These are phyloP conservation scores for Chamaenerion angustifolium DNA, from an alignment of 345 rosid genomes.

Conservation along the genomic window DNA sequence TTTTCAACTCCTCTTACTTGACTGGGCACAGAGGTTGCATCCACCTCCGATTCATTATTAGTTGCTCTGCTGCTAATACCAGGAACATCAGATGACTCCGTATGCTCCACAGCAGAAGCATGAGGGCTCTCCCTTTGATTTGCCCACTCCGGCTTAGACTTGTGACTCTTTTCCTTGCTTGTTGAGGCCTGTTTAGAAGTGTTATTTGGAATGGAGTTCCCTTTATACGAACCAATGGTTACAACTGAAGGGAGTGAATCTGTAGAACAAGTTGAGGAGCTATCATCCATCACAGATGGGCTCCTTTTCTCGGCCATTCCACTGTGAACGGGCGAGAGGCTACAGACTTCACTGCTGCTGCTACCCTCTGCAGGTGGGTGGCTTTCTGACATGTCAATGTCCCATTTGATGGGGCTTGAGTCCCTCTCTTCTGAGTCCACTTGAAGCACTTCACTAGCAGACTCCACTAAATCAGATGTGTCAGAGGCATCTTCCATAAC, in stretches of 20 bases:
- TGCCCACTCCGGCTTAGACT: conserved; percentile 29
- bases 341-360: conserved; percentile 38
- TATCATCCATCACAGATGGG: conserved; percentile 62
- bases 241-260: conserved; percentile 61
- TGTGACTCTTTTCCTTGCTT: conserved; percentile 49
- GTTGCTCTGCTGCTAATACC: conserved; percentile 22
- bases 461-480: conserved; percentile 64
- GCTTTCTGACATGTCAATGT: conserved; percentile 65
- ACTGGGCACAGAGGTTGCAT: conserved; percentile 21
- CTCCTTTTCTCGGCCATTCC: conserved; percentile 49
- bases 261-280: conserved; percentile 82
- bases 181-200: conserved; percentile 31
- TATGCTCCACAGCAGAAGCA: conserved; percentile 23
- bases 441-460: conserved; percentile 45
- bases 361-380: conserved; percentile 43
- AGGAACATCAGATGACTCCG: conserved; percentile 27
- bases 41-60: conserved; percentile 33
- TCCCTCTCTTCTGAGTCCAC: conserved; percentile 82
- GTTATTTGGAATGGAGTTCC: conserved; percentile 25
- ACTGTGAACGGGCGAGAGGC: conserved; percentile 43
- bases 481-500: conserved; percentile 63
- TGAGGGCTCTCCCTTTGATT: conserved; percentile 34
- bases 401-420: conserved; percentile 67
- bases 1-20: conserved; percentile 25
- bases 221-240: conserved; percentile 45